Conservation (phyloP, 225 moss, liverwort and hornwort species). For the Asterella californica region DNA sequence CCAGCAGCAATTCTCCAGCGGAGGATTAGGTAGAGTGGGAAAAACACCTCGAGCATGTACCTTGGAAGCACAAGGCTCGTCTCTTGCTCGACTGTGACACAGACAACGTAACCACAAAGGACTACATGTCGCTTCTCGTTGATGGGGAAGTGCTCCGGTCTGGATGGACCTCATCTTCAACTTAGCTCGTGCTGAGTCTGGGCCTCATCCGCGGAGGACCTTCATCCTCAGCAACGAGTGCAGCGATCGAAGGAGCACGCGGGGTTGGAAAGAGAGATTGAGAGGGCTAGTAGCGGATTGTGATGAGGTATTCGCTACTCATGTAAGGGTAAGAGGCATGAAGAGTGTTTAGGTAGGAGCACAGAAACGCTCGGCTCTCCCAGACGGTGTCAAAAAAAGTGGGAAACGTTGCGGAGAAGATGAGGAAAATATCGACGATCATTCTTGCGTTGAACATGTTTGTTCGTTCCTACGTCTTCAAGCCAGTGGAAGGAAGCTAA, state of each 20-base stretch:
- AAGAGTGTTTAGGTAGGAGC: constrained; percentile 5
- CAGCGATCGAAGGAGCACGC: not conserved
- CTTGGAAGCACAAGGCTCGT: not conserved
- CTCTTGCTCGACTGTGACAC: not conserved
- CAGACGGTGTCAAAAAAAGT: not conserved
- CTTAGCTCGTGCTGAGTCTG: not conserved
- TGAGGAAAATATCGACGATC: constrained; percentile 12
- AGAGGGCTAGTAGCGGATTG: constrained; percentile 7
- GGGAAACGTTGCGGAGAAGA: constrained; percentile 1
- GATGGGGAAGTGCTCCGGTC: not conserved
- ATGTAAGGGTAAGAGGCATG: constrained; percentile 19
- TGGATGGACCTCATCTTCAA: not conserved
- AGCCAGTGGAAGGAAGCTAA: not conserved
- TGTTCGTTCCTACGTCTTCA: constrained; percentile 1
- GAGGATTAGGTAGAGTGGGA: no score
- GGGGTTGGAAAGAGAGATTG: not conserved
- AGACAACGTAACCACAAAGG: not conserved
- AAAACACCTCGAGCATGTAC: not conserved
- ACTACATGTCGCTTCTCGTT: not conserved
- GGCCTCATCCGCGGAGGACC: not conserved
- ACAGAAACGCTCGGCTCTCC: constrained; percentile 5
- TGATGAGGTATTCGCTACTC: constrained; percentile 21
- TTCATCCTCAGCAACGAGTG: not conserved
- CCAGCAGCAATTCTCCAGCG: not conserved
- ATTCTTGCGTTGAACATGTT: constrained; percentile 20